phyloP scores from a whole-genome alignment of 148 eudicot genomes.

The Spergularia marina region DNA sequence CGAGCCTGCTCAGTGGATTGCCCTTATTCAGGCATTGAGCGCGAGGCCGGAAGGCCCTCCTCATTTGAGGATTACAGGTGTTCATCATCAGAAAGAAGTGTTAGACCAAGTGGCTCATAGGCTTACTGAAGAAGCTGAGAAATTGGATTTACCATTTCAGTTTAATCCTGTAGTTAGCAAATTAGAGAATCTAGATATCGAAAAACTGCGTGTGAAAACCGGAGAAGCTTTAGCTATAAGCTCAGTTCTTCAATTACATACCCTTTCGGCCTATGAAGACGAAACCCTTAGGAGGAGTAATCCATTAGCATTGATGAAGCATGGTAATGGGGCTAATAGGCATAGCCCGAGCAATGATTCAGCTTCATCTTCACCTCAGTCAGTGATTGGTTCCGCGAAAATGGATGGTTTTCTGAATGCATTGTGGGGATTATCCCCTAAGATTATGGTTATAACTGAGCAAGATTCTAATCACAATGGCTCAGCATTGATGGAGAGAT shows the following conservation, averaged over 20 bases:
- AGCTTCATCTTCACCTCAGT: slow-evolving; percentile 57
- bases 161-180: slow-evolving; percentile 72
- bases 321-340: slow-evolving; percentile 41
- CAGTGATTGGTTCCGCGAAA: slow-evolving; percentile 37
- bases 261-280: slow-evolving; percentile 58
- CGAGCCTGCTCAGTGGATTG: slow-evolving; percentile 86
- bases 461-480: slow-evolving; percentile 87
- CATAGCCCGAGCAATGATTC: slow-evolving; percentile 60
- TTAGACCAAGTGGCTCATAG: slow-evolving; percentile 75
- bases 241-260: slow-evolving; percentile 74
- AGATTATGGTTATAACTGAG: slow-evolving; percentile 80
- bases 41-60: slow-evolving; percentile 93
- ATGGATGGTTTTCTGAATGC: slow-evolving; percentile 60
- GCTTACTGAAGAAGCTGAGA: slow-evolving; percentile 84
- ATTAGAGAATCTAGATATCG: slow-evolving; percentile 70
- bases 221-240: slow-evolving; percentile 93
- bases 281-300: slow-evolving; percentile 35
- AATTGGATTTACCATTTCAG: slow-evolving; percentile 89
- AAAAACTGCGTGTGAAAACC: slow-evolving; percentile 77
- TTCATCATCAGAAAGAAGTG: slow-evolving; percentile 74
- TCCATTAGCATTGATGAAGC: slow-evolving; percentile 25
- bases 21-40: slow-evolving; percentile 76
- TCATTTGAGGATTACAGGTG: slow-evolving; percentile 89
- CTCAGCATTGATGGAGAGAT: slow-evolving; percentile 63
- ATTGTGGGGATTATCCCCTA: slow-evolving; percentile 75